Evolutionary conservation across 768 basidiomycete genomes (phyloP).

Genomic region (Suillus plorans): DNA sequence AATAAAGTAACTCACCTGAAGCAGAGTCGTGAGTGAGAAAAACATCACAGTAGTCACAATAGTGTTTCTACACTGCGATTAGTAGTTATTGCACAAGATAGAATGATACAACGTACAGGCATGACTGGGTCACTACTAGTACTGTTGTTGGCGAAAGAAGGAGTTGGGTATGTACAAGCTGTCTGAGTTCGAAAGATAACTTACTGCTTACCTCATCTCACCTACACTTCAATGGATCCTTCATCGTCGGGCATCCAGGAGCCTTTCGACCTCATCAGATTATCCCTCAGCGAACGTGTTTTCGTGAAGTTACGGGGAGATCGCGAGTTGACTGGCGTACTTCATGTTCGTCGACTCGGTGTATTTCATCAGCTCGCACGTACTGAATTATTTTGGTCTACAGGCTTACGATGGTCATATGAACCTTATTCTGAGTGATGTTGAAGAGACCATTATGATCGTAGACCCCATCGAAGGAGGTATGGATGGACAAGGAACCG

Average conservation of each 20-base stretch:
- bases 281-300: slow-evolving; percentile 96
- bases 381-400: slow-evolving; percentile 14
- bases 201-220: slow-evolving; percentile 25
- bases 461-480: slow-evolving; percentile 81
- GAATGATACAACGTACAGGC: slow-evolving; percentile 53
- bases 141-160: slow-evolving; percentile 24
- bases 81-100: slow-evolving; percentile 6
- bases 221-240: slow-evolving; percentile 55
- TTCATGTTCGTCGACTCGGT: slow-evolving; percentile 71
- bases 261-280: slow-evolving; percentile 95
- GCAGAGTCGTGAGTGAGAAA: slow-evolving; percentile 93
- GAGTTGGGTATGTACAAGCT: slow-evolving; percentile 12
- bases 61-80: slow-evolving; percentile 67
- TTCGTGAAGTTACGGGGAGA: slow-evolving; percentile 98
- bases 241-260: slow-evolving; percentile 82
- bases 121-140: slow-evolving; percentile 34
- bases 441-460: slow-evolving; percentile 95
- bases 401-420: slow-evolving; percentile 99
- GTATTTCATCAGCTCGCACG: slow-evolving; percentile 4
- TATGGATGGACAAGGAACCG: slow-evolving; percentile 53
- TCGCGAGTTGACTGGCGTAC: slow-evolving; percentile 83
- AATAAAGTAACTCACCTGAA: slow-evolving; percentile 57
- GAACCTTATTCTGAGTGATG: slow-evolving; percentile 97
- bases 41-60: slow-evolving; percentile 93
- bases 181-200: slow-evolving; percentile 31